Evolutionary conservation across 2,329 filamentous ascomycete species (phyloP).

Genomic region (Fusarium liriodendri): DNA sequence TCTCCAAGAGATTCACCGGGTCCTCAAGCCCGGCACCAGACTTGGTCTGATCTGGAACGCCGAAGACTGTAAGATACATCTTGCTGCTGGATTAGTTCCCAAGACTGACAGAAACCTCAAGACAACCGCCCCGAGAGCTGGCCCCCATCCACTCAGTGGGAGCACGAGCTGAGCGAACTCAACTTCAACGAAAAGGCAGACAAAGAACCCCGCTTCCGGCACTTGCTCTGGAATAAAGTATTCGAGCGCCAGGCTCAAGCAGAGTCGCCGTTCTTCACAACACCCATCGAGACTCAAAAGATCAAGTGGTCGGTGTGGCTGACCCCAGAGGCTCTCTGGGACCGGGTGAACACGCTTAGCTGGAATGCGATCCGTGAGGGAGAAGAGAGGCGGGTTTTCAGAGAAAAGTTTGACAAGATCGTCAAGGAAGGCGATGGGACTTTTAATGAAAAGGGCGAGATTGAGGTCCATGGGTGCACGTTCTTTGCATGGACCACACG

Average conservation of each 20-base stretch:
- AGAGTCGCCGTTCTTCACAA: constrained; percentile 63
- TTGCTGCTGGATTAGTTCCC: not conserved
- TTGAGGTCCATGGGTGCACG: constrained; percentile 73
- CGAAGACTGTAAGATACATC: constrained; percentile 69
- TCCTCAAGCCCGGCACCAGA: constrained; percentile 68
- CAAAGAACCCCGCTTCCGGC: constrained; percentile 72
- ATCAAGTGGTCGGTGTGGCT: constrained; percentile 59
- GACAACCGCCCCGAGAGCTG: constrained; percentile 73
- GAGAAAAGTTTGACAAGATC: constrained; percentile 64
- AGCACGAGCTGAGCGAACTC: constrained; percentile 69
- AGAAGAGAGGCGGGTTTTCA: constrained; percentile 60
- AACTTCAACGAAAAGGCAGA: constrained; percentile 64
- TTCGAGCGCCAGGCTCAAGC: constrained; percentile 69
- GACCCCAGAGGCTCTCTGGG: constrained; percentile 71
- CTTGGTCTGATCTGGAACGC: constrained; percentile 80
- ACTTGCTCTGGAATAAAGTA: constrained; percentile 71
- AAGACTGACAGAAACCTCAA: constrained; percentile 43
- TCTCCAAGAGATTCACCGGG: constrained; percentile 73
- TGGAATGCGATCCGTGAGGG: constrained; percentile 72
- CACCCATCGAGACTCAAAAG: constrained; percentile 68
- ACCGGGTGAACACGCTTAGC: constrained; percentile 73
- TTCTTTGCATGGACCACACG: constrained; percentile 71
- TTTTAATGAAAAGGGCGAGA: constrained; percentile 70
- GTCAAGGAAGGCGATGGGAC: constrained; percentile 64
- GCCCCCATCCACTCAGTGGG: constrained; percentile 69